Evolutionary conservation across 2,329 filamentous ascomycete species (phyloP).

Genomic region (Neonectria coccinea): DNA sequence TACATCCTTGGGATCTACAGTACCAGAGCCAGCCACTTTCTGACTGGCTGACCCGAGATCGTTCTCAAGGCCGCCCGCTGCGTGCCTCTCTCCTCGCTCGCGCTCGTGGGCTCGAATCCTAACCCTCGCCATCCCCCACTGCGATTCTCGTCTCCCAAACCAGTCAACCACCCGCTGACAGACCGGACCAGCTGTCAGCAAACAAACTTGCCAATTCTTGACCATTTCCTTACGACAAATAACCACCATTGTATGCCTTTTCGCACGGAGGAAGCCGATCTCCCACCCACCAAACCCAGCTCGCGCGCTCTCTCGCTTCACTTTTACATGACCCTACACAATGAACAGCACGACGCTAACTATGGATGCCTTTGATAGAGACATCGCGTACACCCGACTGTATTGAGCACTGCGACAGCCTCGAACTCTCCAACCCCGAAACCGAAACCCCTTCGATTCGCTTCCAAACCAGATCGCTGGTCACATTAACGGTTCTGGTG

Average conservation of each 20-base stretch:
- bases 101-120: slow-evolving; percentile 1
- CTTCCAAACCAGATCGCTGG: slow-evolving; percentile 9
- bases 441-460: not conserved
- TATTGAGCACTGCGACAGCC: not conserved
- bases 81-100: slow-evolving; percentile 9
- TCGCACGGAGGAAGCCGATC: not conserved
- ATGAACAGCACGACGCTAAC: slow-evolving; percentile 27
- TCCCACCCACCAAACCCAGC: not conserved
- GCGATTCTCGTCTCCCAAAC: not conserved
- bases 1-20: not conserved
- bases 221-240: not conserved
- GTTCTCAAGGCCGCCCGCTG: slow-evolving; percentile 4
- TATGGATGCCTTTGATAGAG: slow-evolving; percentile 5
- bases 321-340: not conserved
- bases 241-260: slow-evolving; percentile 10
- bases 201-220: not conserved
- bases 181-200: not conserved
- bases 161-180: slow-evolving; percentile 1
- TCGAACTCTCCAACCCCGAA: not conserved
- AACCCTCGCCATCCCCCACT: slow-evolving; percentile 16
- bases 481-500: slow-evolving; percentile 11
- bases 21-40: not conserved
- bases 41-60: slow-evolving; percentile 6
- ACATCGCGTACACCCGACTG: slow-evolving; percentile 1
- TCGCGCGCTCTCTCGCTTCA: not conserved